Evolutionary conservation across 306 rosid genomes (phyloP).

Genomic region (Ormosia emarginata): DNA sequence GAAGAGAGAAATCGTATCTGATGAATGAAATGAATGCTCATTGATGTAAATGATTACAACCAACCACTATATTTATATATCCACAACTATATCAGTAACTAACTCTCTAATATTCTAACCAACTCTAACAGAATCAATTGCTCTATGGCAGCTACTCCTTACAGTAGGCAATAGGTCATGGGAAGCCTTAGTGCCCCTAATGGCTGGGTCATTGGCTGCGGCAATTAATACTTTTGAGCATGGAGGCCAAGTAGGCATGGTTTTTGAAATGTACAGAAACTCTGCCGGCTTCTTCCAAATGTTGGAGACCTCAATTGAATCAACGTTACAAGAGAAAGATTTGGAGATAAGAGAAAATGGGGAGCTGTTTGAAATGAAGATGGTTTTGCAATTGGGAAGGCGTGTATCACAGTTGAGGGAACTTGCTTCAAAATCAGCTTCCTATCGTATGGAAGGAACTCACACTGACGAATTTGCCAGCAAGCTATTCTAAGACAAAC

Average conservation of each 20-base stretch:
- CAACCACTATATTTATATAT: too few species aligned
- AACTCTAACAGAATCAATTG: too few species aligned
- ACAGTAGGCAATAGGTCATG: conserved; percentile 37
- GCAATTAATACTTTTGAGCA: conserved; percentile 55
- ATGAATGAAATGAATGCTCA: too few species aligned
- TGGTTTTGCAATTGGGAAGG: conserved; percentile 68
- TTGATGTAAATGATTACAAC: too few species aligned
- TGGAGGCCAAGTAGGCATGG: conserved; percentile 74
- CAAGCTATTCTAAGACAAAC: conserved; percentile 18
- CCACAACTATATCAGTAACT: too few species aligned
- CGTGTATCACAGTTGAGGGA: conserved; percentile 49
- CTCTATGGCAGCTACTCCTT: too few species aligned
- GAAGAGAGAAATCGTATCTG: too few species aligned
- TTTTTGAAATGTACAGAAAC: conserved; percentile 64
- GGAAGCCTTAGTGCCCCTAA: conserved; percentile 33
- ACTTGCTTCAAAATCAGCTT: conserved; percentile 49
- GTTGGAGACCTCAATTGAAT: conserved; percentile 42
- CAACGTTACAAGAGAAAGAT: conserved; percentile 48
- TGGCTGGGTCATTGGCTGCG: conserved; percentile 55
- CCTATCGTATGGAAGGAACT: conserved; percentile 36
- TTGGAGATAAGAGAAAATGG: conserved; percentile 68
- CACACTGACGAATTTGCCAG: conserved; percentile 56
- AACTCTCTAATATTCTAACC: too few species aligned
- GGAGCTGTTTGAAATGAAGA: conserved; percentile 48
- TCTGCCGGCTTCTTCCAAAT: conserved; percentile 50